These are phyloP conservation scores for Chlamydomonas reinhardtii DNA, from an alignment of 163 green algal species.

Conservation along the genomic window DNA sequence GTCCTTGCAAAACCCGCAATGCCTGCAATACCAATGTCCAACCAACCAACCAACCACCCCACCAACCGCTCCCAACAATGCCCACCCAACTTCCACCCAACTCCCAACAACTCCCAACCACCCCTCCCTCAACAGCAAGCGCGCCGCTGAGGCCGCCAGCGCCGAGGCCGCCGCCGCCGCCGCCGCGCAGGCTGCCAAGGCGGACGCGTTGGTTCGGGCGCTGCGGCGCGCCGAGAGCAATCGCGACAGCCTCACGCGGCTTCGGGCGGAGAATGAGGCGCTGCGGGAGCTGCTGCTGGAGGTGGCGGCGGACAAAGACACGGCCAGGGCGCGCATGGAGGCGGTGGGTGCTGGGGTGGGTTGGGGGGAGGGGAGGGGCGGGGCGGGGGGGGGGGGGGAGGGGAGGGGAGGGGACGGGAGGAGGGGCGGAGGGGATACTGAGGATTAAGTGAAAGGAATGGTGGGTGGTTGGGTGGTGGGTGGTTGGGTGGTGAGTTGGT, in stretches of 20 bases:
- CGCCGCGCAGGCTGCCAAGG: conserved; percentile 68
- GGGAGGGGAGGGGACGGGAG: not conserved
- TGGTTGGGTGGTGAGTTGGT: no score
- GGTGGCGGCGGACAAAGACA: conserved; percentile 54
- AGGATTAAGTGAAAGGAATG: no score
- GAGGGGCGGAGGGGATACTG: not conserved
- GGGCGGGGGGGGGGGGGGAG: not conserved
- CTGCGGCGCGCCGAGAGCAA: conserved; percentile 49
- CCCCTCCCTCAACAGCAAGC: not conserved
- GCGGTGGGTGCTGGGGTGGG: conserved; percentile 1
- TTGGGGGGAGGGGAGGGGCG: not conserved
- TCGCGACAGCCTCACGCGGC: conserved; percentile 47
- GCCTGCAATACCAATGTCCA: no score
- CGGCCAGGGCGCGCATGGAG: conserved; percentile 23
- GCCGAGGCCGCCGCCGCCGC: conserved; percentile 55
- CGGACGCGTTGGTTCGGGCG: conserved; percentile 69
- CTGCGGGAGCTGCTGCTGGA: conserved; percentile 63
- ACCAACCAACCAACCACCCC: no score
- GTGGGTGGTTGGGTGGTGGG: not conserved
- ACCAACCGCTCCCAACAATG: not conserved
- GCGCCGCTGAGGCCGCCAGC: not conserved
- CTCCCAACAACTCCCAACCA: no score
- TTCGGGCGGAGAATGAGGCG: conserved; percentile 66
- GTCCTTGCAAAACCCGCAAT: no score
- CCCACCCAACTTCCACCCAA: not conserved